phyloP scores from a whole-genome alignment of 176 grass and related monocot genomes.

The Eleusine indica region DNA sequence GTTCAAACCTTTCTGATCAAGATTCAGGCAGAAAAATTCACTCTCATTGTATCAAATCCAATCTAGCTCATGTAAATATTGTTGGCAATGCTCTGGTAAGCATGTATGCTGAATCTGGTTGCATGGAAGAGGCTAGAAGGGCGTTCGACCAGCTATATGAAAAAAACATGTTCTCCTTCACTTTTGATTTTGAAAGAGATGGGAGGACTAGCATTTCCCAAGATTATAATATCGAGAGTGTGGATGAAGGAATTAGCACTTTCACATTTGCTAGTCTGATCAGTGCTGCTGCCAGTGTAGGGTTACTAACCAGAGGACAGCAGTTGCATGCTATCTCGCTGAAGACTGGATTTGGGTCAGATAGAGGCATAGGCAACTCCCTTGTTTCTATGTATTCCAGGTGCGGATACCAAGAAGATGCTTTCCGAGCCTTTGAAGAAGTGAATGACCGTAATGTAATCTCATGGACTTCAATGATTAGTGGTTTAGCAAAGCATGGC shows the following conservation, averaged over 20 bases:
- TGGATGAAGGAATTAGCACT: constrained; percentile 54
- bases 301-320: constrained; percentile 72
- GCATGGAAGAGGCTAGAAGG: constrained; percentile 65
- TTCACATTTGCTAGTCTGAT: constrained; percentile 86
- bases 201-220: constrained; percentile 35
- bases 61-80: constrained; percentile 51
- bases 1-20: constrained; percentile 64
- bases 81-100: constrained; percentile 80
- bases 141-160: constrained; percentile 61
- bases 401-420: constrained; percentile 76
- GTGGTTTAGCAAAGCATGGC: constrained; percentile 86
- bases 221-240: constrained; percentile 48
- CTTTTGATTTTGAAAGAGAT: constrained; percentile 35
- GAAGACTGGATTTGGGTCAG: constrained; percentile 67
- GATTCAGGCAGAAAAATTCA: constrained; percentile 65
- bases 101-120: constrained; percentile 72
- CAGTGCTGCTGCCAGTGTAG: constrained; percentile 74
- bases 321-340: constrained; percentile 75
- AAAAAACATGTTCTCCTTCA: constrained; percentile 60
- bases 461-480: constrained; percentile 92
- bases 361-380: constrained; percentile 64
- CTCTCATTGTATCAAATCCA: constrained; percentile 60
- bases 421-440: constrained; percentile 59
- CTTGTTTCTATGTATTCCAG: constrained; percentile 94
- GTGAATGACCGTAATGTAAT: constrained; percentile 75